Conservation (phyloP, 2,329 filamentous ascomycete genomes). For the Taxawa tesnikishii region DNA sequence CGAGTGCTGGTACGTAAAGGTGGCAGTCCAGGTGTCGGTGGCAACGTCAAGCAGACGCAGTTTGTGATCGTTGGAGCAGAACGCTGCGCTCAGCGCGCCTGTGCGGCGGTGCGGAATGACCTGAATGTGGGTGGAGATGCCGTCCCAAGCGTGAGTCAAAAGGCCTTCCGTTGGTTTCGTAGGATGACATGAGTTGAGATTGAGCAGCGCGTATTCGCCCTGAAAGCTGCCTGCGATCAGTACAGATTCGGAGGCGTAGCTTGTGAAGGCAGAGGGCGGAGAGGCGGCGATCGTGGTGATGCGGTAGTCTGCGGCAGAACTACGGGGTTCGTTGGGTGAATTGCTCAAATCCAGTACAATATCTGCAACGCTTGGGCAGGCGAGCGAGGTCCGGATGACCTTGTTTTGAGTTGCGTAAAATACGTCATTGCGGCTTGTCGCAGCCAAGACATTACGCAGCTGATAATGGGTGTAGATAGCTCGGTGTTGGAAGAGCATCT, state of each 20-base stretch:
- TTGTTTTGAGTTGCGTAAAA: slow-evolving; percentile 38
- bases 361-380: slow-evolving; percentile 27
- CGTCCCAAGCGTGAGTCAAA: slow-evolving; percentile 37
- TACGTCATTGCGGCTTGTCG: slow-evolving; percentile 41
- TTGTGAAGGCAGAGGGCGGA: slow-evolving; percentile 5
- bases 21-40: slow-evolving; percentile 45
- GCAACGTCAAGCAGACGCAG: slow-evolving; percentile 42
- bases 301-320: slow-evolving; percentile 25
- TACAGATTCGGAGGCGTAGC: slow-evolving; percentile 25
- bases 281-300: slow-evolving; percentile 41
- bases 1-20: slow-evolving; percentile 45
- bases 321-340: slow-evolving; percentile 24
- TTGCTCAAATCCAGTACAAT: slow-evolving; percentile 36
- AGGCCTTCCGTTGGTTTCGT: slow-evolving; percentile 24
- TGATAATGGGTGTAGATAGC: slow-evolving; percentile 46
- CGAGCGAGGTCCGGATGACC: slow-evolving; percentile 37
- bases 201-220: slow-evolving; percentile 43
- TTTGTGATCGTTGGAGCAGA: slow-evolving; percentile 45
- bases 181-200: slow-evolving; percentile 26
- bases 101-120: slow-evolving; percentile 26
- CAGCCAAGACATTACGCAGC: slow-evolving; percentile 44
- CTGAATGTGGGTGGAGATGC: slow-evolving; percentile 45
- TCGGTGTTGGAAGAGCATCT: slow-evolving; percentile 27
- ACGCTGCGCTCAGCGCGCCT: slow-evolving; percentile 37
- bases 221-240: slow-evolving; percentile 44